Base-by-base conservation (phyloP, 768 basidiomycete genomes). In the Coprinellus micaceus region DNA sequence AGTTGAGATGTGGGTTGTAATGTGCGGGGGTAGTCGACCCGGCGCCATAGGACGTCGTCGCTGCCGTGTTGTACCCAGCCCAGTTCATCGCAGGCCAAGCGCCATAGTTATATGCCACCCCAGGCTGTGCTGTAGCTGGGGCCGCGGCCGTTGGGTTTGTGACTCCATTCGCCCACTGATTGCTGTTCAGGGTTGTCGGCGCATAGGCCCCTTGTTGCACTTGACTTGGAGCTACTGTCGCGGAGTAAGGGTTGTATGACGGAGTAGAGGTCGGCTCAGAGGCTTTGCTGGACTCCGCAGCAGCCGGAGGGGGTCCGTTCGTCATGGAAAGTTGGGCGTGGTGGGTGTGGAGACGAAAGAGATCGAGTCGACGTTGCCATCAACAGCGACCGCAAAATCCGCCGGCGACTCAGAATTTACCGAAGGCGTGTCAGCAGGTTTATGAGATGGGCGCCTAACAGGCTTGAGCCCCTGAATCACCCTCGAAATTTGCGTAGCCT, bases 301-400 rank as follows among this genome's bases (percentile, higher is more conserved):
- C 75, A 11, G 71, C 68, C 3, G 77, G 61, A 36, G 74, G 74
- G 26, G 74, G 73, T 48, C 74, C 76, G 58, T 69, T 72, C 37
- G 71, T 71, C 76, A 76, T 79, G 29, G 15, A 28, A 26, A 10
- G 47, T 48, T 6, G 44, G 15, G 22, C 1, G 47, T 19, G 21
- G 44, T 45, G 44, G n/a, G 19, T 11, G 19, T 45, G 44, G 40
- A 17, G 40, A 21, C 19, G 44, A 24, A 24, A 24, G 26, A n/a
- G 24, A 17, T 29, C n/a, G 9, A 26, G 24, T 48, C 33, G 33
- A 33, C 47, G 47, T 24, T 15, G 44, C 28, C 28, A 30, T 28
- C 28, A 30, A 30, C 26, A 26, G 19, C 28, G 47, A 48, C 24
- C 47, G 25, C 47, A 29, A 48, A 48, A 48, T 48, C 28, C 11